Base-by-base conservation (phyloP, 2,329 filamentous ascomycete genomes). In the Gaeumannomyces sp. region DNA sequence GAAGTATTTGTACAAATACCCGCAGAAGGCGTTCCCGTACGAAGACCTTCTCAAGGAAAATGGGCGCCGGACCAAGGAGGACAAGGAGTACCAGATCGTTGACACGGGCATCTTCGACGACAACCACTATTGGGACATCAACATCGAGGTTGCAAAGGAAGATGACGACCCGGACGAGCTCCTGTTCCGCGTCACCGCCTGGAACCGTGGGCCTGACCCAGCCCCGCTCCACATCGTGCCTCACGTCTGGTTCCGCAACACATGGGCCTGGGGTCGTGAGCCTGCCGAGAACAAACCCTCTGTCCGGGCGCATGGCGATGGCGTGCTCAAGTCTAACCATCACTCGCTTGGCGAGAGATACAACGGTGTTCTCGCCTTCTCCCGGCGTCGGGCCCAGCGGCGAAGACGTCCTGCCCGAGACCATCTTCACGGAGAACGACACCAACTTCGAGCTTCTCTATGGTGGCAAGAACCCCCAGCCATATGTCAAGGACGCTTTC, bases 1-100 rank as follows among this genome's bases (percentile, higher is more conserved):
- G 94, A 98, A 98, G 77, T 96, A 89, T 73, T 88, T 98, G 70
- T 98, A 98, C 85, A 98, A 98, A 78, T 96, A 97, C 72, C 95
- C 95, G 0, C 94, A 98, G 78, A 85, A 85, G 71, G 87, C 89
- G 68, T 98, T 98, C 72, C 95, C 94, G 2, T 98, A 98, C 80
- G 84, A 97, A 76, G 88, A 97, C 69, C 81, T 98, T 60, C 80
- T 96, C 69, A 81, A 91, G 68, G 92, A 96, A 73, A 98, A 97
- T 74, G 93, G 88, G 59, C 85, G 83, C 69, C 86, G 93, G 69
- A 83, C 84, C 65, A 91, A 89, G 75, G 75, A 87, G 70, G 93
- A 97, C 68, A 85, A 85, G 61, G 94, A 98, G 74, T 98, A 97
- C 78, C 94, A 97, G 75, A 86, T 98, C 64, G 83, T 93, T 64